A percentile compares a stretch with the other conserved stretches of the same genome.
Conservation (phyloP, 2,329 filamentous ascomycete species). For the Didymella pomorum region DNA sequence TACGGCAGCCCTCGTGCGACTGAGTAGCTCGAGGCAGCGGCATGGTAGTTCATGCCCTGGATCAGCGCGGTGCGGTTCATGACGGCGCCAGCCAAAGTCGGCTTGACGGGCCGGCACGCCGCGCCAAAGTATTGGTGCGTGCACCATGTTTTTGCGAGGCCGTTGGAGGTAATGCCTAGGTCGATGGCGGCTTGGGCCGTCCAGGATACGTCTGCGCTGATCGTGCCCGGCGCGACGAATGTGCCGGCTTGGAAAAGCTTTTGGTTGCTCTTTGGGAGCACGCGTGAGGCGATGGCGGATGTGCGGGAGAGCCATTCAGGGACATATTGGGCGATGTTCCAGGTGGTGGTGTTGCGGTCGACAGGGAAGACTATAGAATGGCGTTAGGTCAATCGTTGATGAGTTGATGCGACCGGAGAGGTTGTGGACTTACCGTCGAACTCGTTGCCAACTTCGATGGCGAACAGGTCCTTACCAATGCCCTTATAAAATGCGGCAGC, state of each 20-base stretch:
- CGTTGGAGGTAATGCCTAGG: constrained; percentile 19
- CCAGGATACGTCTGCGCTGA: constrained; percentile 22
- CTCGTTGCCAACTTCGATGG: constrained; percentile 34
- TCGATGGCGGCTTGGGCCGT: constrained; percentile 28
- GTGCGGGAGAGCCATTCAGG: constrained; percentile 27
- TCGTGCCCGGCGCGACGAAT: constrained; percentile 24
- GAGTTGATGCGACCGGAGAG: neutral
- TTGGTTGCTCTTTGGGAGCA: constrained; percentile 8
- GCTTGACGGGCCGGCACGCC: constrained; percentile 25
- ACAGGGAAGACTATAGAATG: constrained; percentile 24
- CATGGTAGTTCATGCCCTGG: constrained; percentile 58
- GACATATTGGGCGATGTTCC: constrained; percentile 23
- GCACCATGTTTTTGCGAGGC: constrained; percentile 26
- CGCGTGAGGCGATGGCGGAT: constrained; percentile 16
- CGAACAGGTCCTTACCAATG: constrained; percentile 24
- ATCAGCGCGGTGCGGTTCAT: constrained; percentile 68
- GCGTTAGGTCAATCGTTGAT: neutral
- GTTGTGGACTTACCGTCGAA: constrained; percentile 25
- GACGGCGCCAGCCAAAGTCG: constrained; percentile 67
- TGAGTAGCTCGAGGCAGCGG: constrained; percentile 54
- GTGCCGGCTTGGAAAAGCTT: constrained; percentile 27
- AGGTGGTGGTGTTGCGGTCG: constrained; percentile 25
- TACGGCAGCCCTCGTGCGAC: constrained; percentile 57
- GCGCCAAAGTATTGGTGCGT: constrained; percentile 32
- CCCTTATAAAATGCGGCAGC: constrained; percentile 23